phyloP scores from a whole-genome alignment of 2,329 filamentous ascomycete genomes.

The Acephala macrosclerotiorum region DNA sequence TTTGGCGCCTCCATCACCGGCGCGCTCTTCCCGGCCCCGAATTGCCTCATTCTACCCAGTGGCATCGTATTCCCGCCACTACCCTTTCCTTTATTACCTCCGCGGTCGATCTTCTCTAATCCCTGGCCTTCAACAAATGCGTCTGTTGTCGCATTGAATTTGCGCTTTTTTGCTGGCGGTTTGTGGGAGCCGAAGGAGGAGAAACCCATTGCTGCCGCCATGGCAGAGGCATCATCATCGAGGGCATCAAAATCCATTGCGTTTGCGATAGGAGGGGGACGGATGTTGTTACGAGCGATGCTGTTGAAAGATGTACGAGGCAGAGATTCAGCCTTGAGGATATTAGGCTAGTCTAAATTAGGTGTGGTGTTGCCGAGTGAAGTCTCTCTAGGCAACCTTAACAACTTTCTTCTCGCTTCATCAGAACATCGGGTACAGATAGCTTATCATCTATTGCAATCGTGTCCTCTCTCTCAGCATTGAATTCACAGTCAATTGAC shows the following conservation, averaged over 20 bases:
- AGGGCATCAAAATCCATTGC: constrained; percentile 23
- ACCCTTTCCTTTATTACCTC: constrained; percentile 44
- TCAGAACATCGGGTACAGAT: neutral
- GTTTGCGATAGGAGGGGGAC: neutral
- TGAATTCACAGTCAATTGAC: neutral
- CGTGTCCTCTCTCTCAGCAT: neutral
- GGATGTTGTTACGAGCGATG: neutral
- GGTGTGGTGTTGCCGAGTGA: no score
- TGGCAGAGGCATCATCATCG: constrained; percentile 32
- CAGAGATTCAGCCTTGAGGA: neutral
- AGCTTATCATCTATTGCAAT: neutral
- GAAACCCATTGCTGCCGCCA: constrained; percentile 74
- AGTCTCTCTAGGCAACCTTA: neutral
- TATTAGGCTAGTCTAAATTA: neutral
- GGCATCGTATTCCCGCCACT: constrained; percentile 43
- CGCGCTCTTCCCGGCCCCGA: constrained; percentile 30
- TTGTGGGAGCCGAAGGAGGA: constrained; percentile 69
- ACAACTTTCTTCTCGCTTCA: neutral
- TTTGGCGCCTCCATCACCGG: constrained; percentile 8
- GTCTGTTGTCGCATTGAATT: constrained; percentile 65
- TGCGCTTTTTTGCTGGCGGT: constrained; percentile 67
- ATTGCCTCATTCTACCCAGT: constrained; percentile 39
- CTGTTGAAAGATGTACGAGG: neutral
- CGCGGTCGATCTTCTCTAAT: constrained; percentile 40
- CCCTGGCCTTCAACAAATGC: constrained; percentile 52